A percentile compares a stretch with the other conserved stretches of the same genome.
These are phyloP conservation scores for Scutellaria barbata DNA, from an alignment of 257 asterid species.

Conservation along the genomic window DNA sequence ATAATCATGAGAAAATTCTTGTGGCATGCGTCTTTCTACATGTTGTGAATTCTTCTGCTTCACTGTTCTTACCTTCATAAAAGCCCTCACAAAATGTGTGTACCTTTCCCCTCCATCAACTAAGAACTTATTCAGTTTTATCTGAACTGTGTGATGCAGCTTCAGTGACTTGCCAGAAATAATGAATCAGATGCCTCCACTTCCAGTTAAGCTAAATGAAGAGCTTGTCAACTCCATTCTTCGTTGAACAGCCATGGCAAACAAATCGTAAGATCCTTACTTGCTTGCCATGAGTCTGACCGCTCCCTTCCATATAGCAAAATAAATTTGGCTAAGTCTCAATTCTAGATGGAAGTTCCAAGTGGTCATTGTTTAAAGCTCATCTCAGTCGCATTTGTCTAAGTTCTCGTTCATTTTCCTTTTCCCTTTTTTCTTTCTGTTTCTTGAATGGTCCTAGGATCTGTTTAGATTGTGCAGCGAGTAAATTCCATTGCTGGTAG, in stretches of 20 bases:
- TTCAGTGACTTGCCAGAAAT: constrained; percentile 64
- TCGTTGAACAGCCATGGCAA: constrained; percentile 44
- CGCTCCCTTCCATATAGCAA: constrained; percentile 30
- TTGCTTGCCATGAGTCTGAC: constrained; percentile 30
- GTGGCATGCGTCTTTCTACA: not conserved
- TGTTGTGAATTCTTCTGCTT: constrained; percentile 5
- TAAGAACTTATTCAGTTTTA: constrained; percentile 26
- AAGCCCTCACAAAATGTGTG: not conserved
- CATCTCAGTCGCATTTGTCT: constrained; percentile 1
- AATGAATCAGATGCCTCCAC: constrained; percentile 85
- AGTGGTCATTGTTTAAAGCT: constrained; percentile 26
- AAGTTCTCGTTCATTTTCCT: not conserved
- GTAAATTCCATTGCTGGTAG: constrained; percentile 4
- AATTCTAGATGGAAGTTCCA: constrained; percentile 33
- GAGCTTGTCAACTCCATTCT: constrained; percentile 70
- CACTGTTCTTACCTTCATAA: not conserved
- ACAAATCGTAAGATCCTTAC: constrained; percentile 44
- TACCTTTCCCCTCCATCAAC: not conserved
- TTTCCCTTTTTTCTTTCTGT: not conserved
- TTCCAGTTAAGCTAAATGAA: constrained; percentile 75
- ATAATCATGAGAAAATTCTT: not conserved
- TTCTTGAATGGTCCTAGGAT: constrained; percentile 21
- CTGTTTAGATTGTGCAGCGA: constrained; percentile 25
- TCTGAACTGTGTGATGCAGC: constrained; percentile 49
- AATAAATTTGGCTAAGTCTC: constrained; percentile 42